Evolutionary conservation across 2,329 filamentous ascomycete genomes (phyloP), one percentile per base, ranked within the genome.

Genomic region (Colletotrichum sp.): DNA sequence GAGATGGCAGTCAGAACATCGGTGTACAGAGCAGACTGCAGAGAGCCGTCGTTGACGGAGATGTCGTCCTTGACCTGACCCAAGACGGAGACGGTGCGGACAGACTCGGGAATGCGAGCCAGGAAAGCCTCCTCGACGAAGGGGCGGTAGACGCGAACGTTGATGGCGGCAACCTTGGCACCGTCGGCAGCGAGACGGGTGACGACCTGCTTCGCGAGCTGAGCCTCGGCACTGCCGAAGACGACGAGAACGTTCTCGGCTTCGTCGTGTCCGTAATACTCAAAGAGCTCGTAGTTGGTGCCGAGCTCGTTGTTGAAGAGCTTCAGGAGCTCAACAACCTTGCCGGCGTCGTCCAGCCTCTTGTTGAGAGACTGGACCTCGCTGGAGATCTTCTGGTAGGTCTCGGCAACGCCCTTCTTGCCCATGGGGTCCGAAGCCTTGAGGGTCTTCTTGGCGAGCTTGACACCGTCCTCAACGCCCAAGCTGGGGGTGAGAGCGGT

Each of bases 51-150:
- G 55, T 92, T 88, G 8, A 97, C 94, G 75, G 93, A 92, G 75
- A 91, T 88, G 78, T 95, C 90, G 79, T 95, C 93, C 77, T 90
- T 86, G 79, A 99, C 96, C 84, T 99, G 97, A 70, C 97, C 97
- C 8, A 99, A 91, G 24, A 99, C 95, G 48, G 94, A 93, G 78
- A 99, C 90, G 77, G 91, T 94, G 85, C 92, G 92, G 63, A 93
- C 91, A 44, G 94, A 94, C 79, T 92, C 89, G 39, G 97, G 96
- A 32, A 99, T 90, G 13, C 92, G 91, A 79, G 94, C 92, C 78
- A 99, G 88, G 89, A 99, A 99, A 68, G 95, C 95, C 83, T 98
- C 96, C 86, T 99, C 97, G 36, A 97, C 92, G 82, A 99, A 99
- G 18, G 97, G 97, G 59, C 96, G 93, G 89, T 99, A 99, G 71